Percentiles rank a stretch among this genome's conserved stretches.
These are phyloP conservation scores for Cercospora zeae-maydis DNA, from an alignment of 2,329 filamentous ascomycete genomes.

Conservation along the genomic window DNA sequence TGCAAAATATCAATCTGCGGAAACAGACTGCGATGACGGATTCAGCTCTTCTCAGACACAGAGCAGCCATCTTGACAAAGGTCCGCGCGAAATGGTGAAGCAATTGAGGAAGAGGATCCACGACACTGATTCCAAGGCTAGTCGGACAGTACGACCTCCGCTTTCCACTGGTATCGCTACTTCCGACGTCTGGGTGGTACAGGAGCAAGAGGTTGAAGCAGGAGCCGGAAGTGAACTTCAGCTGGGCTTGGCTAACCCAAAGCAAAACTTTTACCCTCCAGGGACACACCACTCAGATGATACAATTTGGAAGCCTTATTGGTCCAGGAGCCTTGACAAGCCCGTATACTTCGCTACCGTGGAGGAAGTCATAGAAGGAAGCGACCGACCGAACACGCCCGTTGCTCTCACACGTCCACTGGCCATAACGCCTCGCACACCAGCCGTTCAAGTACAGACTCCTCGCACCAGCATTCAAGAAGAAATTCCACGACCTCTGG, in stretches of 20 bases:
- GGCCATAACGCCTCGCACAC: background rate
- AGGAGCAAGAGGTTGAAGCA: background rate
- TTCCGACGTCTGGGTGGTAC: background rate
- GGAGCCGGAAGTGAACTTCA: background rate
- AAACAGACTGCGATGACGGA: too few species aligned
- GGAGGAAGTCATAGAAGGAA: background rate
- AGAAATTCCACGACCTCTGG: background rate
- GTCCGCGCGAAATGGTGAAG: too few species aligned
- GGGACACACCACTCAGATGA: background rate
- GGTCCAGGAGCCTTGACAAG: background rate
- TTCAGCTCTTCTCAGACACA: too few species aligned
- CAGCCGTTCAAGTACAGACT: background rate
- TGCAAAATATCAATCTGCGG: too few species aligned
- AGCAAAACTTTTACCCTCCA: too few species aligned
- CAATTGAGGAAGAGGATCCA: background rate
- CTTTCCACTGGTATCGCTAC: background rate
- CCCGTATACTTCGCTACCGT: background rate
- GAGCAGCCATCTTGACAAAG: too few species aligned
- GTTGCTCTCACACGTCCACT: background rate
- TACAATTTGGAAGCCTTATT: background rate
- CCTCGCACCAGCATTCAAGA: background rate
- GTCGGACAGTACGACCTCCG: background rate
- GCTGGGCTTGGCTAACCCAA: background rate
- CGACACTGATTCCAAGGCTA: background rate
- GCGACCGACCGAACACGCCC: background rate